A percentile compares a stretch with the other conserved stretches of the same genome.
Evolutionary conservation across 2,329 filamentous ascomycete species (phyloP).

Genomic region (Teratosphaeriaceae sp.): DNA sequence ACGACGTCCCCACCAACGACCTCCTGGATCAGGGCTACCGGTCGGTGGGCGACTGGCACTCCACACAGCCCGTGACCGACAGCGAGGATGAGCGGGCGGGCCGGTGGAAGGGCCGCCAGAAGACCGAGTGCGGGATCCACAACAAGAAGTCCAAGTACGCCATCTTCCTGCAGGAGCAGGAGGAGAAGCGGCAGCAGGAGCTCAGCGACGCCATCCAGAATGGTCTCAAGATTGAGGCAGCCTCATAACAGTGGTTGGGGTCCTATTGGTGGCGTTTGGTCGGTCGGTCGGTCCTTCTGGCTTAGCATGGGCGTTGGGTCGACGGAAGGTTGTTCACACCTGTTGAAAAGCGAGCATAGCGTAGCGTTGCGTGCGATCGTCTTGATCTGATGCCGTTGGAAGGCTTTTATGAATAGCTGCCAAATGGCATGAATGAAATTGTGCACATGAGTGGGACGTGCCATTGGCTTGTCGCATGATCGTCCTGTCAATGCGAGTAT

Average conservation of each 20-base stretch:
- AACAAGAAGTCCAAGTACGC: constrained; percentile 94
- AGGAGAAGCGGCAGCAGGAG: constrained; percentile 58
- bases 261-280: background rate
- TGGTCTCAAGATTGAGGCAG: constrained; percentile 27
- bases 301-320: constrained; percentile 37
- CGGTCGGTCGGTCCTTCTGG: constrained; percentile 13
- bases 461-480: no score
- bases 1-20: constrained; percentile 89
- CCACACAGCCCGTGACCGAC: constrained; percentile 78
- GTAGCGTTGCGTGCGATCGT: no score
- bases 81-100: constrained; percentile 94
- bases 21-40: constrained; percentile 94
- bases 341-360: constrained; percentile 2
- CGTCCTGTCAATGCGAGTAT: no score
- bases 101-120: constrained; percentile 90
- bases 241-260: constrained; percentile 3
- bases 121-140: constrained; percentile 98
- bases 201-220: constrained; percentile 33
- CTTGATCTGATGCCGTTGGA: no score
- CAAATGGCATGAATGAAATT: no score
- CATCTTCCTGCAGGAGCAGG: constrained; percentile 69
- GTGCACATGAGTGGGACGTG: no score
- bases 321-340: constrained; percentile 2
- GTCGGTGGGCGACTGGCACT: constrained; percentile 97
- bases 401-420: no score